Evolutionary conservation across 202 grass and related monocot species (phyloP), one percentile per base, ranked within the genome.

Genomic region (Eragrostis tef): DNA sequence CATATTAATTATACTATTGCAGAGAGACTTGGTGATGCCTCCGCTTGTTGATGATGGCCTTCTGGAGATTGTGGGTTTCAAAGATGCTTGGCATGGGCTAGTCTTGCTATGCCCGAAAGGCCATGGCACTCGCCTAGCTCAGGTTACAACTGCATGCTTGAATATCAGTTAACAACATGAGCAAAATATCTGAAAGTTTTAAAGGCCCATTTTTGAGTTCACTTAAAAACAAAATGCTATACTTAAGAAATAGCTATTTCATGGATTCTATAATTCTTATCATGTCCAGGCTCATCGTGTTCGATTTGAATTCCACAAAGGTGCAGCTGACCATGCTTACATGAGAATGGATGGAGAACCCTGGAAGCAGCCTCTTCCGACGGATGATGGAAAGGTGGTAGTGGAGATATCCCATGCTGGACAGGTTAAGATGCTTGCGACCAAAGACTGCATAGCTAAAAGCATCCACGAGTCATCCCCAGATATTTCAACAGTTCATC

Each of bases 331-430:
- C 50, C 89, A 96, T 79, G 67, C 93, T 68, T 99, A 91, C 87
- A 99, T 99, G 96, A 89, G 93, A 96, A 88, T 99, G 41, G 96
- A 99, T 75, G 96, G 96, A 27, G 96, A 99, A 54, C 96, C 96
- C 74, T 99, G 96, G 96, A 99, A 90, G 62, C 96, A 99, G 31
- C 90, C 90, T 88, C 83, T 99, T 69, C 93, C 90, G 6, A 67
- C 64, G 59, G 87, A 99, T 52, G 73, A 91, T 2, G 93, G 84
- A 54, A 90, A 91, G 85, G 96, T 99, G 0, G 67, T 95, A 20
- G 74, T 99, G 49, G 96, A 99, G 65, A 96, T 99, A 84, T 89
- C 96, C 44, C 87, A 93, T 67, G 80, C 86, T 14, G 88, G 96
- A 8, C 92, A 95, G 67, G 87, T 99, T 61, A 96, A 88, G 87